These are phyloP conservation scores for Cercophora samala DNA, from an alignment of 495 filamentous ascomycete species.

Conservation along the genomic window DNA sequence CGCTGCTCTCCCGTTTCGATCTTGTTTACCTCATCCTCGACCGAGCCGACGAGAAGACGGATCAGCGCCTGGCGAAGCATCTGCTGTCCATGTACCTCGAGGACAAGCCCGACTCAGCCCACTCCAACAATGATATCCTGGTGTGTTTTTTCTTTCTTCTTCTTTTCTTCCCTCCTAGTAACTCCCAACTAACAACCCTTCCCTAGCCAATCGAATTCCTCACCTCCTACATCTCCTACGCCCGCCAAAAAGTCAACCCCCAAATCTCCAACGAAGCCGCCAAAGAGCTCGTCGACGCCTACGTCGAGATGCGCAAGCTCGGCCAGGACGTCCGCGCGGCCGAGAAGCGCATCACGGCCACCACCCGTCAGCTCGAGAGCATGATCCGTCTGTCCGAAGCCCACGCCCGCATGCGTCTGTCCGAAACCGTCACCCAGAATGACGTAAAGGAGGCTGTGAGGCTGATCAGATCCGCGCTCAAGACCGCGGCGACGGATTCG, in stretches of 20 bases:
- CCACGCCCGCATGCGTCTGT: conserved; percentile 94
- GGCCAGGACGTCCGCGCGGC: conserved; percentile 90
- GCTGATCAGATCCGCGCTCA: conserved; percentile 89
- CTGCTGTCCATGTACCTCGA: conserved; percentile 96
- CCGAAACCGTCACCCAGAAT: conserved; percentile 65
- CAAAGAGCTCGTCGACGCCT: conserved; percentile 74
- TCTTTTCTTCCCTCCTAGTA: conserved; percentile 19
- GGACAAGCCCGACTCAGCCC: conserved; percentile 85
- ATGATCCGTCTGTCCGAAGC: conserved; percentile 97
- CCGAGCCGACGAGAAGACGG: conserved; percentile 80
- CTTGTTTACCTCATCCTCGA: conserved; percentile 95
- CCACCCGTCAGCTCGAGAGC: conserved; percentile 89
- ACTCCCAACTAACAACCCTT: conserved; percentile 25
- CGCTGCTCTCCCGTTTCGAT: conserved; percentile 91
- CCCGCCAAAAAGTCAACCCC: conserved; percentile 81
- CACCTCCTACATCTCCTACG: conserved; percentile 96
- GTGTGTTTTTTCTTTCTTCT: conserved; percentile 48
- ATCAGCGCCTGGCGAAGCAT: conserved; percentile 86
- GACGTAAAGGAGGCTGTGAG: conserved; percentile 92
- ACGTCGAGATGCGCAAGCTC: conserved; percentile 93
- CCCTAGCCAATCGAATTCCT: conserved; percentile 84
- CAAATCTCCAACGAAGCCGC: conserved; percentile 72
- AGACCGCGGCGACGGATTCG: conserved; percentile 90
- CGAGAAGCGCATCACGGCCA: conserved; percentile 96
- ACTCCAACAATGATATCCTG: conserved; percentile 62